Evolutionary conservation across 129 eudicot species (phyloP).

Genomic region (Centella asiatica): DNA sequence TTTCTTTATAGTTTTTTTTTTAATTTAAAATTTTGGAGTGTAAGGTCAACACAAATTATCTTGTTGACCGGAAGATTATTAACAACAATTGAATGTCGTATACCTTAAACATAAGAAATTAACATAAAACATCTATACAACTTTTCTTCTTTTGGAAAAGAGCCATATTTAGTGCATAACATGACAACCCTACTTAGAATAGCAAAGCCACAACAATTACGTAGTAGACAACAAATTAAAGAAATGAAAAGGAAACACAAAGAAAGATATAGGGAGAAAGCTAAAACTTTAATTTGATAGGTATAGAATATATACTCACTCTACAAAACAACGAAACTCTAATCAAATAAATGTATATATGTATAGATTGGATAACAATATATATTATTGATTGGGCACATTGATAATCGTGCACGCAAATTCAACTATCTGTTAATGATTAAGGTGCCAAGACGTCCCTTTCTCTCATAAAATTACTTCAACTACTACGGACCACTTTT

Average conservation of each 20-base stretch:
- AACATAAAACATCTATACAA: background rate
- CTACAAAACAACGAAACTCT: conserved; percentile 5
- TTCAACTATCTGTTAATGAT: conserved; percentile 6
- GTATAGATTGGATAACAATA: conserved; percentile 5
- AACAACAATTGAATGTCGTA: no score
- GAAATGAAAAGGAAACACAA: background rate
- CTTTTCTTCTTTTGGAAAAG: background rate
- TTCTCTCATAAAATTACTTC: background rate
- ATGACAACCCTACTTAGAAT: background rate
- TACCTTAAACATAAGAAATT: background rate
- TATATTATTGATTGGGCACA: background rate
- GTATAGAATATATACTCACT: background rate
- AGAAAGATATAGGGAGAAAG: background rate
- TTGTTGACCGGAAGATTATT: no score
- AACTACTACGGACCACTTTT: background rate
- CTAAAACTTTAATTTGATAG: background rate
- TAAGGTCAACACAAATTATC: no score
- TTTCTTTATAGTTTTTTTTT: no score
- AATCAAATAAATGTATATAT: background rate
- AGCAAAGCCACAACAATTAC: background rate
- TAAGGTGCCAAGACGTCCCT: conserved; percentile 5
- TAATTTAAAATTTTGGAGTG: no score
- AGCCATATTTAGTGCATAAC: background rate
- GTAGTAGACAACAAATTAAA: background rate
- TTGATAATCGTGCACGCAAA: conserved; percentile 10